Percentiles rank a stretch among this genome's conserved stretches.
These are phyloP conservation scores for Exophiala dermatitidis DNA, from an alignment of 2,329 filamentous ascomycete species.

Conservation along the genomic window DNA sequence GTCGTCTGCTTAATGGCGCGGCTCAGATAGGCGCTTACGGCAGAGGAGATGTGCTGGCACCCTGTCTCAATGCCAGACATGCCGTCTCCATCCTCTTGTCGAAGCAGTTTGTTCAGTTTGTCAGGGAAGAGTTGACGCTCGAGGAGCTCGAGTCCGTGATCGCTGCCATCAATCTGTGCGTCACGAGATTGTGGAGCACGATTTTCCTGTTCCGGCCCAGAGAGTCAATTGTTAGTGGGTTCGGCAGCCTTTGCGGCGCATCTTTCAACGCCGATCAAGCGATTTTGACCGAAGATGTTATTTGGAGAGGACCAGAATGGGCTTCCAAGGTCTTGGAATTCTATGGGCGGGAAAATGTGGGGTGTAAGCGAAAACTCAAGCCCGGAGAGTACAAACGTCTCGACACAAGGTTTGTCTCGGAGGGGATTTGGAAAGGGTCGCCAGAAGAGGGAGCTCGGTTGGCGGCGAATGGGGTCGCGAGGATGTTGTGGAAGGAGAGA, in stretches of 20 bases:
- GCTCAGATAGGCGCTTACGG: constrained; percentile 2
- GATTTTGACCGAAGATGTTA: constrained; percentile 13
- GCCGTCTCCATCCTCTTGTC: constrained; percentile 3
- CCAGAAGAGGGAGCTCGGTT: constrained; percentile 10
- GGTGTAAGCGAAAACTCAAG: background rate
- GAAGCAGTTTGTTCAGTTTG: constrained; percentile 4
- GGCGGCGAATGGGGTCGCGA: constrained; percentile 15
- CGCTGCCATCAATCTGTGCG: constrained; percentile 9
- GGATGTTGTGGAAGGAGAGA: constrained; percentile 18
- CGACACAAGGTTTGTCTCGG: constrained; percentile 2
- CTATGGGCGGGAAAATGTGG: background rate
- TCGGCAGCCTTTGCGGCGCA: constrained; percentile 9
- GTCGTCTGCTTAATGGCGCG: constrained; percentile 3
- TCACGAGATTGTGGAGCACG: constrained; percentile 9
- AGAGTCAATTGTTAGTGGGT: constrained; percentile 10
- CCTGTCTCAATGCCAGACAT: background rate
- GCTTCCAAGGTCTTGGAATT: constrained; percentile 4
- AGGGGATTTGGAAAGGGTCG: constrained; percentile 12
- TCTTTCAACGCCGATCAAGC: constrained; percentile 15
- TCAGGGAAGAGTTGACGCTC: constrained; percentile 7
- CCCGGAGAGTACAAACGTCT: background rate
- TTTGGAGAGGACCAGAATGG: constrained; percentile 17
- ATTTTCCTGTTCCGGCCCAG: constrained; percentile 14
- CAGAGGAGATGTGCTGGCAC: constrained; percentile 3
- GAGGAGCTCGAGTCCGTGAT: constrained; percentile 13